Conservation (phyloP, 306 rosid genomes). For the Fragaria vesca region DNA sequence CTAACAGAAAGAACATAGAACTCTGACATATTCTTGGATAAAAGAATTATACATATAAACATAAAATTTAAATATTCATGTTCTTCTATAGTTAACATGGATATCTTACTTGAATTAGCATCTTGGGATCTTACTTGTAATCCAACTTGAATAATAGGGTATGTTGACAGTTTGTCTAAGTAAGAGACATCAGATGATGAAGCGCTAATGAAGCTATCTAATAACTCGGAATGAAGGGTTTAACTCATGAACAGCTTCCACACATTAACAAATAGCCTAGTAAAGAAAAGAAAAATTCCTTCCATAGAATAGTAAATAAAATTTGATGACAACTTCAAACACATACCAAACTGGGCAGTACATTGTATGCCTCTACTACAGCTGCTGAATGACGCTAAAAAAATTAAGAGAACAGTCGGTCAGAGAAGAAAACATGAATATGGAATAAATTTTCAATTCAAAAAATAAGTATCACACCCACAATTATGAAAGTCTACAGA, state of each 20-base stretch:
- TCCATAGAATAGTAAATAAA: neutral
- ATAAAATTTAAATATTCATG: neutral
- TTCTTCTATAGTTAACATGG: neutral
- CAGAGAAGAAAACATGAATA: slow-evolving; percentile 6
- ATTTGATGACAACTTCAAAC: neutral
- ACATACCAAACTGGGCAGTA: slow-evolving; percentile 75
- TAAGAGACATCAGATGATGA: neutral
- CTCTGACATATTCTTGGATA: neutral
- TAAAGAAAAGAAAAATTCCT: neutral
- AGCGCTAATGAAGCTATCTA: neutral
- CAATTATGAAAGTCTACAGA: neutral
- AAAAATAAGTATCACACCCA: slow-evolving; percentile 2
- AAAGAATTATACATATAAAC: neutral
- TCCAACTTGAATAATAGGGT: slow-evolving; percentile 2
- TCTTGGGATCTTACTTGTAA: neutral
- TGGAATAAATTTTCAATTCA: slow-evolving; percentile 14
- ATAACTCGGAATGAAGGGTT: neutral
- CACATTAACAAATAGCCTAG: neutral
- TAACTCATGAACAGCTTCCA: neutral
- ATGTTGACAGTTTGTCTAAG: neutral
- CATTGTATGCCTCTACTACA: slow-evolving; percentile 79
- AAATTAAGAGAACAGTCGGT: slow-evolving; percentile 8
- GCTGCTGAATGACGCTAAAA: slow-evolving; percentile 56
- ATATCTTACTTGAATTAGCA: neutral
- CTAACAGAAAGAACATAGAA: neutral